These are phyloP conservation scores for Pseudonitzschia pungens DNA, from an alignment of 108 stramenopile genomes.

Conservation along the genomic window DNA sequence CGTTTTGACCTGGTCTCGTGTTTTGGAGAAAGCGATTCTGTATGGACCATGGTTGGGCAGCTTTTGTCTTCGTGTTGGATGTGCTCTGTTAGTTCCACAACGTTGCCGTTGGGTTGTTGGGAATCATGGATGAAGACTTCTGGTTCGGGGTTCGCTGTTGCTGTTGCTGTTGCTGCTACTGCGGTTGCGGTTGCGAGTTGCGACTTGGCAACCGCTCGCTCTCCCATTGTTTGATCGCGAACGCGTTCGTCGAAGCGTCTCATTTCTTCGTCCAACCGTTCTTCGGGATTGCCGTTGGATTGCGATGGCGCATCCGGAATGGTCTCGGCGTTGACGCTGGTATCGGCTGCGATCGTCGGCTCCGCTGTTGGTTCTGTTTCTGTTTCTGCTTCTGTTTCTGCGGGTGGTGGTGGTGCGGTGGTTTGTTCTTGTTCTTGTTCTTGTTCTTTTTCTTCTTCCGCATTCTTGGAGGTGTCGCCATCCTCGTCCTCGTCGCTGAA, in stretches of 20 bases:
- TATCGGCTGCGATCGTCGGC: too few species aligned
- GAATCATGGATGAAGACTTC: too few species aligned
- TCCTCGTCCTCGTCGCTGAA: conserved; percentile 4
- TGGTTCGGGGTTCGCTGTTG: neutral
- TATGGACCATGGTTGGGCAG: too few species aligned
- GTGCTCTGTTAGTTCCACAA: neutral
- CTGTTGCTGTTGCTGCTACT: too few species aligned
- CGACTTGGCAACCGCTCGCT: conserved; percentile 1
- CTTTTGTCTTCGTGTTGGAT: too few species aligned
- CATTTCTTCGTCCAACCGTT: neutral
- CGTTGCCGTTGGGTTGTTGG: neutral
- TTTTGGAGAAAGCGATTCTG: too few species aligned
- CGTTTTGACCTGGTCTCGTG: too few species aligned
- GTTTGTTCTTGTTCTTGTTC: neutral
- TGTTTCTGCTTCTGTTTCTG: neutral
- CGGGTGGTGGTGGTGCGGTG: too few species aligned
- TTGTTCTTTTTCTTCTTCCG: neutral
- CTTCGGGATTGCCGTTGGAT: neutral
- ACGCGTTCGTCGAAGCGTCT: neutral
- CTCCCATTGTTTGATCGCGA: neutral
- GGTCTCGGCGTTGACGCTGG: neutral
- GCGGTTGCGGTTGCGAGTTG: neutral
- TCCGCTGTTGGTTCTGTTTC: neutral
- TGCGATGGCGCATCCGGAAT: too few species aligned
- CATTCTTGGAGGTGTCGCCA: neutral